A percentile compares a stretch with the other conserved stretches of the same genome.
Evolutionary conservation across 2,329 filamentous ascomycete genomes (phyloP).

Genomic region (Fusarium torulosum): DNA sequence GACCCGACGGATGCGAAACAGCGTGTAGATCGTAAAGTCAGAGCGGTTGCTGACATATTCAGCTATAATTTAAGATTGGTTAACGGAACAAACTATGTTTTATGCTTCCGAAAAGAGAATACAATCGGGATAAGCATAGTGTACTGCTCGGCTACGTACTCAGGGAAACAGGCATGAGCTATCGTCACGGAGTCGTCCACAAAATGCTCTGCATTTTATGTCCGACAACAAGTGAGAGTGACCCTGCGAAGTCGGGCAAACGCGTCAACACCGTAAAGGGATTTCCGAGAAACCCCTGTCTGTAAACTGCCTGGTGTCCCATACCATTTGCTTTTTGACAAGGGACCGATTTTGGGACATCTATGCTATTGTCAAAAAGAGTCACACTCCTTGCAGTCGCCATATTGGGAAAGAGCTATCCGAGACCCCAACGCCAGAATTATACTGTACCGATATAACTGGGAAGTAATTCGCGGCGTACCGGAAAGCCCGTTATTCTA

Average conservation of each 20-base stretch:
- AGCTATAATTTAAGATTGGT: background rate
- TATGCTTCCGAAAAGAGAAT: background rate
- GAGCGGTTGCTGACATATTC: conserved; percentile 6
- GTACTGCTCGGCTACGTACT: background rate
- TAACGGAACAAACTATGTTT: background rate
- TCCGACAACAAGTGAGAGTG: conserved; percentile 3
- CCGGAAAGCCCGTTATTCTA: conserved; percentile 25
- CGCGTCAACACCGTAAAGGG: conserved; percentile 1
- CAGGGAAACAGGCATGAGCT: conserved; percentile 4
- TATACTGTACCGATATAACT: conserved; percentile 2
- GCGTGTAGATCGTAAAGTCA: background rate
- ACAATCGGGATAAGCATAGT: conserved; percentile 9
- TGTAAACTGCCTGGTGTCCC: conserved; percentile 15
- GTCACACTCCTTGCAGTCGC: conserved; percentile 4
- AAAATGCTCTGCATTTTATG: background rate
- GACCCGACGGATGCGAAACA: conserved; percentile 8
- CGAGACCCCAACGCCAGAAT: conserved; percentile 2
- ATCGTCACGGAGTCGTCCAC: conserved; percentile 8
- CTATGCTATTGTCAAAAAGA: background rate
- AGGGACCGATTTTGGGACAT: too few relatives aligned
- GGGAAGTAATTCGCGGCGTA: conserved; percentile 7
- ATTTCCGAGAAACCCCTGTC: conserved; percentile 8
- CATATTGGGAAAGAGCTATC: conserved; percentile 13
- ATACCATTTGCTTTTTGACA: background rate
- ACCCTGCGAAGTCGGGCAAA: background rate